phyloP scores from a whole-genome alignment of 2,329 filamentous ascomycete genomes.

The Aspergillus persii region DNA sequence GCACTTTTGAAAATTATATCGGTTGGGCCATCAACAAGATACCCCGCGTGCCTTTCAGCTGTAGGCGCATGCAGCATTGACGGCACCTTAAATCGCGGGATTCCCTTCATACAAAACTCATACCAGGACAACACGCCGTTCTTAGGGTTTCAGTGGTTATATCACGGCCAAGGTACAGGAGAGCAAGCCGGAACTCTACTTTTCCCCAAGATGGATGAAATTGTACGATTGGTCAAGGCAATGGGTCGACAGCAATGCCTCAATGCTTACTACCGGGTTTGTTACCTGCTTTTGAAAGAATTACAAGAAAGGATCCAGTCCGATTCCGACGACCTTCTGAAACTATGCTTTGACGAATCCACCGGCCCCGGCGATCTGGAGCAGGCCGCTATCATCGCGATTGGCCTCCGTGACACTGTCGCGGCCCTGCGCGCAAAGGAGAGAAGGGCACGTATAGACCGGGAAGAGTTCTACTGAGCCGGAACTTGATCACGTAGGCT shows the following conservation, averaged over 20 bases:
- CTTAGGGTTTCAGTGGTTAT: not conserved
- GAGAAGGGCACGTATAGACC: not conserved
- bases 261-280: not conserved
- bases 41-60: too few species aligned
- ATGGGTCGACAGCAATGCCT: not conserved
- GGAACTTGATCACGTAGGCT: not conserved
- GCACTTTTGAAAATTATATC: too few species aligned
- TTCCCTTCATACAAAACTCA: too few species aligned
- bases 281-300: not conserved
- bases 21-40: too few species aligned
- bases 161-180: not conserved
- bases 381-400: not conserved
- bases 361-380: not conserved
- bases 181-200: not conserved
- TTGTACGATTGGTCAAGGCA: not conserved
- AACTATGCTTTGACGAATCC: not conserved
- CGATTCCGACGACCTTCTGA: not conserved
- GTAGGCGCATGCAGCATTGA: too few species aligned
- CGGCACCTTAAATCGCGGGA: too few species aligned
- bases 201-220: not conserved
- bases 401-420: not conserved
- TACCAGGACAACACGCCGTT: not conserved
- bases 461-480: not conserved
- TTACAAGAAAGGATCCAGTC: not conserved
- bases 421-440: not conserved